phyloP scores from a whole-genome alignment of 2,329 filamentous ascomycete species.

The Nigrospora oryzae region DNA sequence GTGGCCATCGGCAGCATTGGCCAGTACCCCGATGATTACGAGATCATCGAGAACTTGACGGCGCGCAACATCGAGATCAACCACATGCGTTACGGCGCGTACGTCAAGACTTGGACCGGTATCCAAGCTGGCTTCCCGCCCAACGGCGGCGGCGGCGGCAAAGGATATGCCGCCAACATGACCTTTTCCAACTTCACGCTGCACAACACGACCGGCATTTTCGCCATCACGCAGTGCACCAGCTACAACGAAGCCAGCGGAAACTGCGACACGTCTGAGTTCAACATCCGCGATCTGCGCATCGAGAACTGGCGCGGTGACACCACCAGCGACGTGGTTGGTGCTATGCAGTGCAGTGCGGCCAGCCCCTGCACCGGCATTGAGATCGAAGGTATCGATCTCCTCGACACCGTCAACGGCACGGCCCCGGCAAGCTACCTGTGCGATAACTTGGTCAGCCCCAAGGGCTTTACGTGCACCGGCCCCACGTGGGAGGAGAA shows the following conservation, averaged over 20 bases:
- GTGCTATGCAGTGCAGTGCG: neutral
- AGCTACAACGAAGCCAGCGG: neutral
- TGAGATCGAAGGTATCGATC: constrained; percentile 2
- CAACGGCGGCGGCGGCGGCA: constrained; percentile 46
- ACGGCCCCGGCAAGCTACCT: constrained; percentile 2
- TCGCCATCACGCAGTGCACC: constrained; percentile 20
- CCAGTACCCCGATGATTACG: constrained; percentile 38
- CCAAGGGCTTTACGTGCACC: constrained; percentile 2
- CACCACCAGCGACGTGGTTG: constrained; percentile 1
- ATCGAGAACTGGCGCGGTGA: neutral
- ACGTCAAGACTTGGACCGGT: constrained; percentile 53
- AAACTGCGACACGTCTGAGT: constrained; percentile 1
- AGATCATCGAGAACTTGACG: constrained; percentile 40
- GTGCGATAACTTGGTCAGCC: constrained; percentile 1
- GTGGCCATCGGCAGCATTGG: constrained; percentile 51
- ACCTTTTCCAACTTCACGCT: constrained; percentile 12
- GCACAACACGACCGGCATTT: constrained; percentile 9
- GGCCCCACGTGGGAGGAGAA: constrained; percentile 5
- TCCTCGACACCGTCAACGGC: constrained; percentile 3
- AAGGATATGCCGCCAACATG: constrained; percentile 26
- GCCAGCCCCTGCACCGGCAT: constrained; percentile 1
- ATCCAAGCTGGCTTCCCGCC: constrained; percentile 40
- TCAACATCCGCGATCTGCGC: neutral
- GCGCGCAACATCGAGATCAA: constrained; percentile 36
- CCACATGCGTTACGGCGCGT: constrained; percentile 38